phyloP scores from a whole-genome alignment of 2,329 filamentous ascomycete species.

The Madurella mycetomatis region DNA sequence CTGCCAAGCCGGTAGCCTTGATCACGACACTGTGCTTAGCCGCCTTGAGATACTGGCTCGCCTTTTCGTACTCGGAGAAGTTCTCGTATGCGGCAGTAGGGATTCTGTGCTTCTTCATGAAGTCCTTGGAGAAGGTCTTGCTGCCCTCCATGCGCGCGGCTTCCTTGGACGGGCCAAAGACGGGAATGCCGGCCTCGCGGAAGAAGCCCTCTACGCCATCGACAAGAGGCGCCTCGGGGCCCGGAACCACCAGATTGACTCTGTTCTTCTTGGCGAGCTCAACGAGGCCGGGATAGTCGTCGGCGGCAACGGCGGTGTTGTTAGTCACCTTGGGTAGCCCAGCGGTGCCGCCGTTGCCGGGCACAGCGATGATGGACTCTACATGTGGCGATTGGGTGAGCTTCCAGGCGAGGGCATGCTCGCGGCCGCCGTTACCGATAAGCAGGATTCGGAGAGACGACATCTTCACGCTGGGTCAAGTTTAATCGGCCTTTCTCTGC shows the following conservation, averaged over 20 bases:
- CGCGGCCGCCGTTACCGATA: constrained; percentile 88
- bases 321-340: constrained; percentile 69
- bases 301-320: constrained; percentile 60
- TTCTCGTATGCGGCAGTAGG: constrained; percentile 89
- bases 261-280: constrained; percentile 66
- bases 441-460: constrained; percentile 66
- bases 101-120: constrained; percentile 87
- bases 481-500: constrained; percentile 8
- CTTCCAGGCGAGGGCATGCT: constrained; percentile 95
- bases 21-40: constrained; percentile 76
- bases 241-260: constrained; percentile 81
- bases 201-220: constrained; percentile 86
- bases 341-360: constrained; percentile 85
- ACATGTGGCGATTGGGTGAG: constrained; percentile 76
- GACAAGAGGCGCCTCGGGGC: constrained; percentile 90
- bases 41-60: constrained; percentile 67
- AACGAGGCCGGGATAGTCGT: constrained; percentile 75
- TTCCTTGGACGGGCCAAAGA: constrained; percentile 79
- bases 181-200: constrained; percentile 64
- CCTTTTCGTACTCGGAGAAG: constrained; percentile 72
- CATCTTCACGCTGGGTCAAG: constrained; percentile 19
- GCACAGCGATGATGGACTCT: constrained; percentile 65
- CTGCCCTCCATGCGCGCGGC: constrained; percentile 91
- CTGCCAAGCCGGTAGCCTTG: constrained; percentile 88
- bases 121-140: constrained; percentile 97